Base-by-base conservation (phyloP, 148 eudicot species). In the Camellia japonica region DNA sequence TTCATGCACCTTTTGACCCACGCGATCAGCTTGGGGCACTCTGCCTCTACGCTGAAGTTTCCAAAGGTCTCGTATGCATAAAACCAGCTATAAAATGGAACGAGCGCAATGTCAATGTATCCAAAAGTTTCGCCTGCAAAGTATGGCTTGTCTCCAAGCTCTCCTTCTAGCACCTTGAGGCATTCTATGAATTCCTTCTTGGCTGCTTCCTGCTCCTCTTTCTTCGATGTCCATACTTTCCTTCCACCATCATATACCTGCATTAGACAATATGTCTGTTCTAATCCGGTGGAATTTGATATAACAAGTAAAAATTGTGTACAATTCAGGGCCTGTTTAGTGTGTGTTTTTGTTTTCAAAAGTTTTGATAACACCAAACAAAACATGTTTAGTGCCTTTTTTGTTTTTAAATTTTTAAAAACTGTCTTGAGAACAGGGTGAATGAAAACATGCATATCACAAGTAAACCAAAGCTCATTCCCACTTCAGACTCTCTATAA, bases 1-100 rank as follows among this genome's bases (percentile, higher is more conserved):
- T 59, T 38, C 52, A 74, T 74, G 77, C 77, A 74, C 77, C 77
- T 74, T 49, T 74, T 74, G 12, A 30, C 77, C 77, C 77, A 74
- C 1, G 77, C 77, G 1, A 74, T 42, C 77, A 74, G 66, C 30
- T 41, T 42, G 77, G 52, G 77, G 51, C 77, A 74, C 65, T 74
- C 77, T 59, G 65, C 77, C 51, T 59, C 77, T 3, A 74, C 18
- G 66, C 65, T 74, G 65, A 74, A 74, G 9, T 59, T 59, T 1
- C 23, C 77, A 0, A 20, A 74, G 8, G 51, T 59, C 38, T 74
- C 66, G 51, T 59, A 74, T 15, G 77, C 30, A 18, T 74, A 74
- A 59, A 74, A 74, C 77, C 52, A 74, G 77, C 77, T 38, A 51
- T 59, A 42, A 8, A 74, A 74, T 7, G 65, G 49, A 10, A 74